Evolutionary conservation across 1,139 yeast species (phyloP), one percentile per base, ranked within the genome.

Genomic region (Lodderomyces jiufengensis): DNA sequence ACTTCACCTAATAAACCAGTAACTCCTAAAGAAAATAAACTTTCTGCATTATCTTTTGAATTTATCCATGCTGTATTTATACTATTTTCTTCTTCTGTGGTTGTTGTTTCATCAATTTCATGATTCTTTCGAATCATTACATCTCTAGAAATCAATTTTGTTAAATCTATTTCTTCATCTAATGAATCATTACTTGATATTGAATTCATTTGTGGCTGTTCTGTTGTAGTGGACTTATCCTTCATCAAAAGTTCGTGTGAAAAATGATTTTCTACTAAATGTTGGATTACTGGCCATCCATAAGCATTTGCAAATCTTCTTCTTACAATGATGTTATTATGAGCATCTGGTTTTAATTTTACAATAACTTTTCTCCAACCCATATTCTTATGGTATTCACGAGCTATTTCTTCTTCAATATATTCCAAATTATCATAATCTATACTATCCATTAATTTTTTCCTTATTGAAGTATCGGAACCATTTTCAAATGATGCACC

Each of bases 241-340:
- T 32, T 31, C 11, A 41, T 41, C 12, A 31, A 5, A 10, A 14
- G 34, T 9, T 47, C 49, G 10, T 32, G 40, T 2, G 42, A 48
- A 41, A 62, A 62, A 48, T 62, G 68, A 29, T 50, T 50, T 9
- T 51, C 46, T 18, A 84, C 85, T 44, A 92, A 51, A 58, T 92
- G 97, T 36, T 84, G 85, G 24, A 92, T 71, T 0, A 88, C 96
- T 0, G 86, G 88, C 96, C 97, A 90, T 1, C 99, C 99, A 60
- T 84, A 88, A 0, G 97, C 95, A 63, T 92, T 92, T 9, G 95
- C 81, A 65, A 86, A 92, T 42, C 90, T 64, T 49, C 99, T 69
- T 44, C 99, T 66, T 1, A 92, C 98, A 24, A 86, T 71, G 33
- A 92, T 90, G 51, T 90, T 94, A 54, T 92, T 92, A 53, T 92